Base-by-base conservation (phyloP, 352 stramenopile species). In the Thalassiosira hispida region DNA sequence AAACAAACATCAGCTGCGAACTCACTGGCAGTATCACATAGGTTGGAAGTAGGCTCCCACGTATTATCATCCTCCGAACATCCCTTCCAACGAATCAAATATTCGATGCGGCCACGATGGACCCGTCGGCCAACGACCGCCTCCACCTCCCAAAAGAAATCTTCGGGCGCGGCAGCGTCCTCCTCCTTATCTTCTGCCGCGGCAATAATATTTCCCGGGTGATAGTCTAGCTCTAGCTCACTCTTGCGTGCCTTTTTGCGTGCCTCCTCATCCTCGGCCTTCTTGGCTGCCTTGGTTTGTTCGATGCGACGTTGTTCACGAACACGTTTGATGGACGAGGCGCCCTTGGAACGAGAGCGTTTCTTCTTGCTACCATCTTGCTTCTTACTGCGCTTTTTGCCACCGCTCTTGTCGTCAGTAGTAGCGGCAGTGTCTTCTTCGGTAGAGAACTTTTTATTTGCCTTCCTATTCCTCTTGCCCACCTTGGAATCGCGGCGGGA, bases 61-160 rank as follows among this genome's bases (percentile, higher is more conserved):
- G 86, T 90, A 67, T 87, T 83, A 18, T 84, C 74, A 4, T 79
- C 67, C 23, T 86, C 78, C 2, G 64, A 33, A 71, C 71, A 91
- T 4, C 71, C 79, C 57, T 83, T 89, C 85, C 85, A 91, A 38
- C 77, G 65, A 51, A 91, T 86, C n/a, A 88, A 64, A 71, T 88
- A 91, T 38, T 91, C 75, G 7, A 82, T 62, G 23, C 66, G 31
- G 33, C 77, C 76, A 7, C 64, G 44, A 46, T 68, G 44, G 22
- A 82, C 62, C 12, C 78, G 42, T 9, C 73, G 59, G 35, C 78
- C 78, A 53, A 82, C 47, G 0, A 85, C 78, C 12, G 64, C 42
- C 23, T 81, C 78, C 2, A 85, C 61, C 31, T 85, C 78, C 78
- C 78, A 85, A 60, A 81, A 85, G 40, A 81, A 85, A 68, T 78